Percentiles rank a stretch among this genome's conserved stretches.
Conservation (phyloP, 768 basidiomycete genomes). For the Mycena sanguinolenta region DNA sequence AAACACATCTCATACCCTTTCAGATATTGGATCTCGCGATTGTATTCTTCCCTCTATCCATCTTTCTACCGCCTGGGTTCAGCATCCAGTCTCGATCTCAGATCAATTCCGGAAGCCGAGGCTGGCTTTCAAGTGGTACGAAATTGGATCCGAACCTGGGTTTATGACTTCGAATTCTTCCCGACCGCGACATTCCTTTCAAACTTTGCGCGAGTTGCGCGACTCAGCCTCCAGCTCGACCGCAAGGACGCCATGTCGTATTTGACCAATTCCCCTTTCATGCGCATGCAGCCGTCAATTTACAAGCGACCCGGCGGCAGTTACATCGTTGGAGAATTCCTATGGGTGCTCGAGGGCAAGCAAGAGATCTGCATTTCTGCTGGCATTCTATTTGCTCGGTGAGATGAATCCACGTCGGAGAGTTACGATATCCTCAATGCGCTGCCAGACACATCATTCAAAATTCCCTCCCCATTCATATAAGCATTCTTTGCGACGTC, state of each 20-base stretch:
- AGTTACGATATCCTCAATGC: too few species aligned
- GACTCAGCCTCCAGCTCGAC: slow-evolving; percentile 57
- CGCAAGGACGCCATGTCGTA: slow-evolving; percentile 47
- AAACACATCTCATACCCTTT: background rate
- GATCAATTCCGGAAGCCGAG: slow-evolving; percentile 54
- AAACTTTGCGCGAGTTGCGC: slow-evolving; percentile 50
- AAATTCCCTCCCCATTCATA: slow-evolving; percentile 54
- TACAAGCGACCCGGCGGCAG: slow-evolving; percentile 32
- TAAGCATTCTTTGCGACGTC: slow-evolving; percentile 63
- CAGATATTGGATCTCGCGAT: slow-evolving; percentile 60
- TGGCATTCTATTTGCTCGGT: slow-evolving; percentile 59
- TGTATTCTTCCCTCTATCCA: slow-evolving; percentile 67
- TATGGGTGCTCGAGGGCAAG: slow-evolving; percentile 45
- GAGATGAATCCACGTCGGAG: slow-evolving; percentile 33
- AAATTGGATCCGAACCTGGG: slow-evolving; percentile 59
- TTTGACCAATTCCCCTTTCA: slow-evolving; percentile 50
- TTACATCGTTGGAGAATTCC: slow-evolving; percentile 49
- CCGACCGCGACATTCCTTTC: slow-evolving; percentile 53
- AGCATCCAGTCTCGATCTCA: slow-evolving; percentile 48
- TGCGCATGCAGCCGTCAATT: slow-evolving; percentile 33
- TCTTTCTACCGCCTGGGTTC: slow-evolving; percentile 62
- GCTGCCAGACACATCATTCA: slow-evolving; percentile 59
- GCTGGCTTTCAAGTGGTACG: slow-evolving; percentile 53
- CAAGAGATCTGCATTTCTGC: slow-evolving; percentile 42
- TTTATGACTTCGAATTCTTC: slow-evolving; percentile 49